Conservation (phyloP, 306 rosid genomes). For the Pachyrhizus erosus region DNA sequence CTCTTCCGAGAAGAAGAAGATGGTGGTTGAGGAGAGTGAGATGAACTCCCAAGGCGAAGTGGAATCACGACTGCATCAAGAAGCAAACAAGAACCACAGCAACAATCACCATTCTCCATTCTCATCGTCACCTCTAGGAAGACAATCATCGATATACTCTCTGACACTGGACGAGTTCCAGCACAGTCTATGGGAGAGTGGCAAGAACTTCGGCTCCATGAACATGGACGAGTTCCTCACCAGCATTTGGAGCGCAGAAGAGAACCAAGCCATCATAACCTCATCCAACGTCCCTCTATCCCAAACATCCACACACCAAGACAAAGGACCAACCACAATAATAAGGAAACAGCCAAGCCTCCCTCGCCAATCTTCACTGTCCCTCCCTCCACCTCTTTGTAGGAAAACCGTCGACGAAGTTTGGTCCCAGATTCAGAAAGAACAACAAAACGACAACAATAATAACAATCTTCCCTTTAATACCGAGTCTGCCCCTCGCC, state of each 20-base stretch:
- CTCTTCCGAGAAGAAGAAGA: not conserved
- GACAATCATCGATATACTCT: conserved; percentile 82
- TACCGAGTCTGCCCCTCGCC: conserved; percentile 68
- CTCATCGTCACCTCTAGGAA: conserved; percentile 55
- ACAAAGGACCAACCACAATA: conserved; percentile 40
- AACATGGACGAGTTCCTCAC: conserved; percentile 97
- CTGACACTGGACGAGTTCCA: conserved; percentile 93
- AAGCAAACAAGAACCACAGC: conserved; percentile 10
- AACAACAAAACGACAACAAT: conserved; percentile 27
- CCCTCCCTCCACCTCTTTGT: conserved; percentile 77
- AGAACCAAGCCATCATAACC: conserved; percentile 49
- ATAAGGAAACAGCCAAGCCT: conserved; percentile 59
- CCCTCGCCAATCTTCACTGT: conserved; percentile 72
- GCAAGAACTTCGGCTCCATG: conserved; percentile 92
- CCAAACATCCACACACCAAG: conserved; percentile 5
- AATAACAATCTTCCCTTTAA: conserved; percentile 35
- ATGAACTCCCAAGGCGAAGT: conserved; percentile 57
- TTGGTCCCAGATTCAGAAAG: conserved; percentile 85
- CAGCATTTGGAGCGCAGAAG: conserved; percentile 92
- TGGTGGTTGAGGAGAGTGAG: conserved; percentile 61
- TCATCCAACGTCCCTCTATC: not conserved
- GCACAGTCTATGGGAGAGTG: conserved; percentile 67
- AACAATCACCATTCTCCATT: not conserved
- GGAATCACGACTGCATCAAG: conserved; percentile 50
- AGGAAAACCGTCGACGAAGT: conserved; percentile 92